phyloP scores from a whole-genome alignment of 257 asterid genomes.

The Rauvolfia tetraphylla region DNA sequence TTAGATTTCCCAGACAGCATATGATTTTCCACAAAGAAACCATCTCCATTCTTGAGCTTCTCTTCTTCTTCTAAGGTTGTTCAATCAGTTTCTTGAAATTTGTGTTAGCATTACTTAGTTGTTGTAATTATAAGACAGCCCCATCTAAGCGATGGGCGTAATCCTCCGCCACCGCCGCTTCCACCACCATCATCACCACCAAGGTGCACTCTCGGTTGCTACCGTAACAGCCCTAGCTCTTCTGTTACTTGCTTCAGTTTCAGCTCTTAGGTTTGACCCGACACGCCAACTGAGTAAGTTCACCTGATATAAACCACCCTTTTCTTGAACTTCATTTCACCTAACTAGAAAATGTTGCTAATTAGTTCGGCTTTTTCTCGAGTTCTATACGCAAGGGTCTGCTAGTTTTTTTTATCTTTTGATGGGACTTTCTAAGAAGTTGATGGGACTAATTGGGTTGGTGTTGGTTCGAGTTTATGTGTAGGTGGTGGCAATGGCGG shows the following conservation, averaged over 20 bases:
- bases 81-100: neutral
- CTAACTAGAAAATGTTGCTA: neutral
- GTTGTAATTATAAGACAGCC: neutral
- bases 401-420: too few species aligned
- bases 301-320: neutral
- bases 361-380: neutral
- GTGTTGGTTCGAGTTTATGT: neutral
- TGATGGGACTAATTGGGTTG: neutral
- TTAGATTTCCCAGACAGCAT: neutral
- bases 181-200: slow-evolving; percentile 24
- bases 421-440: too few species aligned
- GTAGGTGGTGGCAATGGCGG: slow-evolving; percentile 31
- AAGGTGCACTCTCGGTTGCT: slow-evolving; percentile 36
- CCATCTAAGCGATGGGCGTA: slow-evolving; percentile 38
- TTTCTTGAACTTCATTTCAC: neutral
- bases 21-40: neutral
- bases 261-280: slow-evolving; percentile 33
- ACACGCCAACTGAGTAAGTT: slow-evolving; percentile 46
- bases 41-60: neutral
- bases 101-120: neutral
- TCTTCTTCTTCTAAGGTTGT: neutral
- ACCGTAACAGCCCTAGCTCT: slow-evolving; percentile 31
- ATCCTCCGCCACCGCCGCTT: slow-evolving; percentile 24
- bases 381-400: too few species aligned
- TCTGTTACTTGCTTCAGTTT: slow-evolving; percentile 42